These are phyloP conservation scores for Phytophthora melonis DNA, from an alignment of 352 stramenopile genomes.

Conservation along the genomic window DNA sequence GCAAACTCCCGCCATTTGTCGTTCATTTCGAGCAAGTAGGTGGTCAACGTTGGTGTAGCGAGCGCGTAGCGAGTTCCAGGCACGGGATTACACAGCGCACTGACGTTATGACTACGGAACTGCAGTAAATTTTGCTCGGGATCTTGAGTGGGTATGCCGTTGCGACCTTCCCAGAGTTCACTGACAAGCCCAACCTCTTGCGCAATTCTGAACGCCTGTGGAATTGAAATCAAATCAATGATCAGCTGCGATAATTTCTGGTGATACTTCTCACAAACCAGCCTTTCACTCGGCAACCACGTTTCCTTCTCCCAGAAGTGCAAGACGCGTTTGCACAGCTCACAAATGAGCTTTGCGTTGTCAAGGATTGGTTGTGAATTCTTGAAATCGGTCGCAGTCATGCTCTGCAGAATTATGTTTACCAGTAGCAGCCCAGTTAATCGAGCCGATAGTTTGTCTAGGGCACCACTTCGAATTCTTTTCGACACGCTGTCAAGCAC, in stretches of 20 bases:
- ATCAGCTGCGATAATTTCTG: conserved; percentile 14
- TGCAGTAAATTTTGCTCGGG: not conserved
- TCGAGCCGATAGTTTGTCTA: not conserved
- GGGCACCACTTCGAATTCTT: conserved; percentile 1
- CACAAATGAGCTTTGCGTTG: conserved; percentile 12
- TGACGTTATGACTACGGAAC: not conserved
- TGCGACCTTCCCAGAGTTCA: conserved; percentile 13
- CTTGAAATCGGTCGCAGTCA: conserved; percentile 3
- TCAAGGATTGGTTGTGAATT: not conserved
- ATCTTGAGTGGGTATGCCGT: not conserved
- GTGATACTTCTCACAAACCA: not conserved
- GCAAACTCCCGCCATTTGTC: conserved; percentile 7
- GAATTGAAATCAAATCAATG: not conserved
- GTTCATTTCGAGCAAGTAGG: conserved; percentile 1
- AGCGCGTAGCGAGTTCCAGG: conserved; percentile 7
- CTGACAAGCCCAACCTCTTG: conserved; percentile 20
- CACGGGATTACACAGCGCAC: conserved; percentile 15
- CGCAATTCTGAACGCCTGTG: conserved; percentile 13
- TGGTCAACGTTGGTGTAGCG: not conserved
- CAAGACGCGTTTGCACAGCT: conserved; percentile 21
- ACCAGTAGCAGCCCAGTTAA: conserved; percentile 15
- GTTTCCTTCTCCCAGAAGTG: conserved; percentile 1
- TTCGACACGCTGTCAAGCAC: conserved; percentile 31
- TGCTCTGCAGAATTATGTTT: conserved; percentile 23
- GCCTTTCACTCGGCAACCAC: not conserved